Evolutionary conservation across 228 moss, liverwort and hornwort species (phyloP), one percentile per base, ranked within the genome.

Genomic region (Sphagnum magellanicum): DNA sequence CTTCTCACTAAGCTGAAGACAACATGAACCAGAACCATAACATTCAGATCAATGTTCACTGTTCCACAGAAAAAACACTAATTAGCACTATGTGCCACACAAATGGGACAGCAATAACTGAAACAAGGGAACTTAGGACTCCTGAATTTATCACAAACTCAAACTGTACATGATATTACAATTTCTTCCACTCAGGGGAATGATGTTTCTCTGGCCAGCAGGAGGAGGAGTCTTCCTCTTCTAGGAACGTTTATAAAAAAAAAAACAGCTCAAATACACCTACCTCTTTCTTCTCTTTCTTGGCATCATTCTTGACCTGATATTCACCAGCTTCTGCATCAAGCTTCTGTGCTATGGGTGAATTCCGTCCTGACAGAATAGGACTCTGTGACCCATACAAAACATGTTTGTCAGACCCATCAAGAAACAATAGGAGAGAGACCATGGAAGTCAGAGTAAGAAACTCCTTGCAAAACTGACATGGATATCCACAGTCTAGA

Each of bases 201-300:
- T 32, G 32, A 2, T 3, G 3, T 32, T 32, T 32, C 32, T 32
- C 32, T 32, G 32, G 3, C 32, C 32, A 32, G 32, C 32, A 32
- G 32, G 32, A 32, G 32, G 32, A 32, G 32, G 3, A 32, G 32
- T 32, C 32, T 32, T 32, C 32, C 32, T 3, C 32, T 32, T 32
- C 32, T 32, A 32, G 3, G 32, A 32, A 32, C 0, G 32, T 32
- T 3, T 2, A 32, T 32, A 32, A 32, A 32, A 32, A 32, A 32
- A 2, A 32, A 32, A 32, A 32, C 32, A 32, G 32, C 32, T 32
- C 32, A 32, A 2, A 32, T 32, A 32, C 8, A 55, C 55, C 1
- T 55, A 86, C 87, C 87, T 83, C 83, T 50, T 83, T 87, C 14
- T 83, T 83, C 68, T 87, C 87, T 71, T 76, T 76, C 70, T 59